Evolutionary conservation across 2,329 filamentous ascomycete genomes (phyloP).

Genomic region (Curvularia hawaiiensis): DNA sequence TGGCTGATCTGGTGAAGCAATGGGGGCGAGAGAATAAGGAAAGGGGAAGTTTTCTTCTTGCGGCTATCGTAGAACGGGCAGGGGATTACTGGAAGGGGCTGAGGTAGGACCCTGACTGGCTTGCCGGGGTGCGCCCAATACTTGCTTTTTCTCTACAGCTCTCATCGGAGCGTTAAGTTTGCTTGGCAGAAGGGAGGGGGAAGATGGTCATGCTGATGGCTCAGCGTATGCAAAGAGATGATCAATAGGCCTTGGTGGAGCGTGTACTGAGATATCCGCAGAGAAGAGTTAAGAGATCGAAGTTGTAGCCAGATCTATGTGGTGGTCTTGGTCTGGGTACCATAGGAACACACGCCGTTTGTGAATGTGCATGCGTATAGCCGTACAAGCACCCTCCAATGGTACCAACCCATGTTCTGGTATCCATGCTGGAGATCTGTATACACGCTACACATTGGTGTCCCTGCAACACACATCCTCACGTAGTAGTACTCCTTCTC

Average conservation of each 20-base stretch:
- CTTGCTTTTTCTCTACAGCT: neutral
- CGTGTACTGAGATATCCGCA: neutral
- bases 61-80: neutral
- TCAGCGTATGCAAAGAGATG: neutral
- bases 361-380: neutral
- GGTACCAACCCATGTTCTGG: neutral
- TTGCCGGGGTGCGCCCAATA: neutral
- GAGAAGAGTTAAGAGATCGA: neutral
- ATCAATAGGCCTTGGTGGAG: neutral
- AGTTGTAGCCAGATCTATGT: neutral
- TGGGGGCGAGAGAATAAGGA: neutral
- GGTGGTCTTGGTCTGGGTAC: neutral
- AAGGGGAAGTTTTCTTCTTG: too few relatives aligned
- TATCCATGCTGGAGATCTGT: conserved; percentile 1
- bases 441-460: neutral
- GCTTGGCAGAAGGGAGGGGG: neutral
- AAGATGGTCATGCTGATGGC: neutral
- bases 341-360: neutral
- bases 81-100: neutral
- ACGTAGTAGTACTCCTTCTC: neutral
- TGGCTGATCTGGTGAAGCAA: neutral
- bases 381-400: too few relatives aligned
- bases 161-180: neutral
- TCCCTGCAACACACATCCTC: neutral
- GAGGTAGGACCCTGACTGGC: neutral